Percentiles rank a stretch among this genome's conserved stretches.
Conservation (phyloP, 495 filamentous ascomycete species). For the Aspergillus bridgeri region DNA sequence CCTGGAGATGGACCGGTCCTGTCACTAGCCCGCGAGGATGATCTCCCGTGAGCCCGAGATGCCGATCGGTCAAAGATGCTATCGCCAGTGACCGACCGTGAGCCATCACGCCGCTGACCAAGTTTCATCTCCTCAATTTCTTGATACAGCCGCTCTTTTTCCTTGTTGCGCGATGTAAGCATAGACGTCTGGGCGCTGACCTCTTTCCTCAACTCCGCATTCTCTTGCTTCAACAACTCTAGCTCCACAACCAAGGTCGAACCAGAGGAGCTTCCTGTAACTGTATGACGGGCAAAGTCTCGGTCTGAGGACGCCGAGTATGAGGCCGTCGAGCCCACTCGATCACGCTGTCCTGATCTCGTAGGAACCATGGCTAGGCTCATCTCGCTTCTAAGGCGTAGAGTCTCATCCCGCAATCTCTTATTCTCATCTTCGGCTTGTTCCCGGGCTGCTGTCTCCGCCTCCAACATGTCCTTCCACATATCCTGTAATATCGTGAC, state of each 20-base stretch:
- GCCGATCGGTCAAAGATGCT: conserved; percentile 91
- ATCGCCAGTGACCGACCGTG: conserved; percentile 70
- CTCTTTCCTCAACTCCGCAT: conserved; percentile 85
- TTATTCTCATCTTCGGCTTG: conserved; percentile 87
- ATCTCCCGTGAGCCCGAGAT: conserved; percentile 73
- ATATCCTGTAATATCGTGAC: conserved; percentile 53
- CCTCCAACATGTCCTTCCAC: conserved; percentile 93
- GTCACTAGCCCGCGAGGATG: conserved; percentile 69
- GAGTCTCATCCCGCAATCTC: conserved; percentile 78
- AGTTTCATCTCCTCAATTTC: conserved; percentile 97
- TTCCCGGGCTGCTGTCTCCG: conserved; percentile 84
- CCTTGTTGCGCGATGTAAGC: conserved; percentile 92
- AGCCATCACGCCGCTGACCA: conserved; percentile 64
- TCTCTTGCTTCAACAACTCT: conserved; percentile 83
- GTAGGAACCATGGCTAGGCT: conserved; percentile 24
- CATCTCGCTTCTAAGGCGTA: conserved; percentile 67
- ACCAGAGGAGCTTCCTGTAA: conserved; percentile 52
- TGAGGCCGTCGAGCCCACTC: conserved; percentile 55
- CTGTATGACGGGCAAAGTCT: conserved; percentile 53
- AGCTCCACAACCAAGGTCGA: conserved; percentile 66
- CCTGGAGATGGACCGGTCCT: conserved; percentile 63
- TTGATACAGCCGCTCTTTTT: conserved; percentile 90
- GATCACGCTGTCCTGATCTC: conserved; percentile 50
- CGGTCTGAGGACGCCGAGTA: conserved; percentile 59
- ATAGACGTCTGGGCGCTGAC: conserved; percentile 95